A percentile compares a stretch with the other conserved stretches of the same genome.
phyloP scores from a whole-genome alignment of 768 basidiomycete genomes.

The Omphalotus guepiniiformis region DNA sequence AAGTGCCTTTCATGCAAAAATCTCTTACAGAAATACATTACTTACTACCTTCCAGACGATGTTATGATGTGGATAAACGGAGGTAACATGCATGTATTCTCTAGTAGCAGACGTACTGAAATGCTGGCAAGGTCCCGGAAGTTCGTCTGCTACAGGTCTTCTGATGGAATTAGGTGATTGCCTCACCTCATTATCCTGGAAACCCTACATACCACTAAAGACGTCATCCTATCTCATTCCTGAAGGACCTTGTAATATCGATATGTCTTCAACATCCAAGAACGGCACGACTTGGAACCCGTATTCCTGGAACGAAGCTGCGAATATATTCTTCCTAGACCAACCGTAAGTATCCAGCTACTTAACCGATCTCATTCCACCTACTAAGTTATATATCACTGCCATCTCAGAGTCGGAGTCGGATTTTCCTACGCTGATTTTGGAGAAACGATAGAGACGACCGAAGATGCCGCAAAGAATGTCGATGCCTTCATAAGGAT shows the following conservation, averaged over 20 bases:
- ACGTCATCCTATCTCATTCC: constrained; percentile 1
- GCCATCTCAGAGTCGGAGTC: constrained; percentile 42
- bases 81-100: constrained; percentile 24
- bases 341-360: constrained; percentile 38
- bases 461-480: constrained; percentile 77
- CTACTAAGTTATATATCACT: neutral
- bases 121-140: constrained; percentile 47
- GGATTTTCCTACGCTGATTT: constrained; percentile 71
- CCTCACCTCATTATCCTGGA: neutral
- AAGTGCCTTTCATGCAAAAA: constrained; percentile 24
- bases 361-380: neutral
- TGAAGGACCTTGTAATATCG: constrained; percentile 31
- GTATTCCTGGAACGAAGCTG: constrained; percentile 60
- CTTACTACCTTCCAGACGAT: constrained; percentile 39
- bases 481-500: constrained; percentile 72
- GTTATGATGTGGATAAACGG: constrained; percentile 73
- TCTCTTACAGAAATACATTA: constrained; percentile 5
- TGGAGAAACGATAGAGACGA: constrained; percentile 65
- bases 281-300: constrained; percentile 65
- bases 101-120: neutral
- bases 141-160: constrained; percentile 52
- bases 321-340: constrained; percentile 70
- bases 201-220: neutral
- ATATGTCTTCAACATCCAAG: constrained; percentile 35
- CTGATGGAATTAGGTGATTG: constrained; percentile 69